These are phyloP conservation scores for Corchorus olitorius DNA, from an alignment of 345 rosid species.

Conservation along the genomic window DNA sequence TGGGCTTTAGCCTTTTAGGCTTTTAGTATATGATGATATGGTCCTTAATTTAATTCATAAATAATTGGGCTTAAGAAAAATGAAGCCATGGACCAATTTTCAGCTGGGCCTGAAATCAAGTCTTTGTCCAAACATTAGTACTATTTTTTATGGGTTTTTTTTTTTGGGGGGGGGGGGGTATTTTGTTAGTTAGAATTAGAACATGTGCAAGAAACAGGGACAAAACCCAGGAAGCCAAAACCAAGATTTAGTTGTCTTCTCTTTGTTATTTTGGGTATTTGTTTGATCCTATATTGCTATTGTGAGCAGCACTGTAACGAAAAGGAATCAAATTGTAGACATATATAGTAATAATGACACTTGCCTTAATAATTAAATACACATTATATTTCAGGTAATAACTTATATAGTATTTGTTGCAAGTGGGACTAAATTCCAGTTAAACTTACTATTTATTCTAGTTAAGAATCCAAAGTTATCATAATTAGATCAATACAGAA, in stretches of 20 bases:
- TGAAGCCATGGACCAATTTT: not conserved
- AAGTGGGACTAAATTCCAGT: not conserved
- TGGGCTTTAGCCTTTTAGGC: not conserved
- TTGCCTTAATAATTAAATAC: not conserved
- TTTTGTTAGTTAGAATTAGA: not conserved
- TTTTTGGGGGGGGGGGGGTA: too few species aligned
- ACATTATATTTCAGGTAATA: not conserved
- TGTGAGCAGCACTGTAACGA: too few species aligned
- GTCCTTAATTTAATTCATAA: not conserved
- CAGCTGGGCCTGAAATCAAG: not conserved
- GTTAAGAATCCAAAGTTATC: not conserved
- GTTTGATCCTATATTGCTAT: not conserved
- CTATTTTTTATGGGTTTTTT: too few species aligned
- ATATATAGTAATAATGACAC: conserved; percentile 4
- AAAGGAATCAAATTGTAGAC: not conserved
- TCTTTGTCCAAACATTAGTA: not conserved
- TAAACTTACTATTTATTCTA: not conserved
- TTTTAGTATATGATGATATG: too few species aligned
- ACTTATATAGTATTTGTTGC: not conserved
- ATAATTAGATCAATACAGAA: not conserved
- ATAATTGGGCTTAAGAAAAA: not conserved
- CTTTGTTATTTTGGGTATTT: not conserved
- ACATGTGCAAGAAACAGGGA: not conserved
- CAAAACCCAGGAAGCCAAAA: not conserved
- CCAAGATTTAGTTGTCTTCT: not conserved